Evolutionary conservation across 2,329 filamentous ascomycete species (phyloP).

Genomic region (Allantophomopsis lycopodina): DNA sequence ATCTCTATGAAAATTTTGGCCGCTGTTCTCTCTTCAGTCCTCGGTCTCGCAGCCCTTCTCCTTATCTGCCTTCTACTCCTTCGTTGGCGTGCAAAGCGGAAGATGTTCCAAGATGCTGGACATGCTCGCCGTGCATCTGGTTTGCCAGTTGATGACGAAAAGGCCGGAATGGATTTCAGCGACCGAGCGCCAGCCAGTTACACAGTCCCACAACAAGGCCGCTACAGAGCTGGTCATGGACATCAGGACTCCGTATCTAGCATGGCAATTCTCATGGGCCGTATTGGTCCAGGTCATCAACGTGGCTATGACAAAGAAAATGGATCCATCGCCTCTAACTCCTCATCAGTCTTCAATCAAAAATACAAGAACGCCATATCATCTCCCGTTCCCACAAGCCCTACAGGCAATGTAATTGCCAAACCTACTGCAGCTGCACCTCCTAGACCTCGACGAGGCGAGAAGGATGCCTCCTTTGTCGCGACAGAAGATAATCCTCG

Average conservation of each 20-base stretch:
- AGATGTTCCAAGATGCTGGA: conserved; percentile 31
- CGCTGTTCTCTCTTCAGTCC: conserved; percentile 69
- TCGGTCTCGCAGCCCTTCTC: conserved; percentile 43
- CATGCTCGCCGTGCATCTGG: conserved; percentile 29
- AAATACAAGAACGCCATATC: conserved; percentile 36
- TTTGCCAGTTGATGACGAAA: conserved; percentile 40
- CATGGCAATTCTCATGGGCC: conserved; percentile 53
- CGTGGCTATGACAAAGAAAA: conserved; percentile 30
- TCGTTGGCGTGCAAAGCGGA: conserved; percentile 43
- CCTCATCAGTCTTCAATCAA: conserved; percentile 45
- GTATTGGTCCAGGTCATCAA: conserved; percentile 31
- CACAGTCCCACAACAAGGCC: conserved; percentile 20
- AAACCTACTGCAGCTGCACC: conserved; percentile 39
- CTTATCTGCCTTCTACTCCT: conserved; percentile 51
- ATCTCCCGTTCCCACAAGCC: too few species aligned
- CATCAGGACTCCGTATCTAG: conserved; percentile 44
- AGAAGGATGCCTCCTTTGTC: conserved; percentile 16
- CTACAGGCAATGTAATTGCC: conserved; percentile 30
- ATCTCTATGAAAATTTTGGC: conserved; percentile 53
- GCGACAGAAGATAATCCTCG: conserved; percentile 19
- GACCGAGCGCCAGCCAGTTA: conserved; percentile 19
- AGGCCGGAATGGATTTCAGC: conserved; percentile 34
- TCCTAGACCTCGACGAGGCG: conserved; percentile 12
- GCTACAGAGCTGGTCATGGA: conserved; percentile 31
- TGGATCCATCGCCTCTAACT: conserved; percentile 40